Conservation (phyloP, 2,329 filamentous ascomycete genomes). For the Alternaria sp. region DNA sequence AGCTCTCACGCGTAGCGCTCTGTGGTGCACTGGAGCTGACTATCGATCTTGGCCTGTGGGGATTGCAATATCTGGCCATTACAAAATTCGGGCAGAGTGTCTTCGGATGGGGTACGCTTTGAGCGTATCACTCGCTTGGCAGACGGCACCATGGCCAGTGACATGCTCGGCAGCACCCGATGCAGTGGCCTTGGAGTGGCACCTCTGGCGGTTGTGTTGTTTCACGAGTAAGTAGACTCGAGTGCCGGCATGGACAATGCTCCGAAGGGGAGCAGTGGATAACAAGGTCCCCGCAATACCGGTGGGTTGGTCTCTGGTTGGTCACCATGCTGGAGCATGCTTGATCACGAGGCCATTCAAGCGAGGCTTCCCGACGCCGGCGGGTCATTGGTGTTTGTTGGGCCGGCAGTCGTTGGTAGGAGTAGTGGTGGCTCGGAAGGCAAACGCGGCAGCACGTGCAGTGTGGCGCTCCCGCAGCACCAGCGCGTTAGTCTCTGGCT, state of each 20-base stretch:
- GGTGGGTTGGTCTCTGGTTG: background rate
- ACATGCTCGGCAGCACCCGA: slow-evolving; percentile 7
- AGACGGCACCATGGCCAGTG: background rate
- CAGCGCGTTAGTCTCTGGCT: slow-evolving; percentile 14
- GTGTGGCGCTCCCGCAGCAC: slow-evolving; percentile 6
- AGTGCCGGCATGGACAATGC: slow-evolving; percentile 8
- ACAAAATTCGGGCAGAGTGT: slow-evolving; percentile 34
- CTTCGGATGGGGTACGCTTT: slow-evolving; percentile 47
- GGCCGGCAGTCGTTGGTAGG: background rate
- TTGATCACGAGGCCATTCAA: background rate
- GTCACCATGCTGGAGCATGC: background rate
- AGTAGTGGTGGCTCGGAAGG: background rate
- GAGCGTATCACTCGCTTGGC: slow-evolving; percentile 10
- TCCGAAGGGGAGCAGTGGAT: slow-evolving; percentile 7
- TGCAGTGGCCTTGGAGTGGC: slow-evolving; percentile 15
- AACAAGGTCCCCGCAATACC: slow-evolving; percentile 4
- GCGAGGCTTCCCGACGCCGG: background rate
- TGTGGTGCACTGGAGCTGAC: slow-evolving; percentile 40
- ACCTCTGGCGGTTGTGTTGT: slow-evolving; percentile 3
- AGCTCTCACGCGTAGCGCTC: slow-evolving; percentile 41
- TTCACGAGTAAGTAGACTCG: slow-evolving; percentile 10
- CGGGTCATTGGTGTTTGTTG: background rate
- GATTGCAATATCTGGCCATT: slow-evolving; percentile 39
- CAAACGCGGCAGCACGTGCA: slow-evolving; percentile 5
- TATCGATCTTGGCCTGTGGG: slow-evolving; percentile 45